Evolutionary conservation across 495 filamentous ascomycete species (phyloP), one percentile per base, ranked within the genome.

Genomic region (Alectoria sarmentosa): DNA sequence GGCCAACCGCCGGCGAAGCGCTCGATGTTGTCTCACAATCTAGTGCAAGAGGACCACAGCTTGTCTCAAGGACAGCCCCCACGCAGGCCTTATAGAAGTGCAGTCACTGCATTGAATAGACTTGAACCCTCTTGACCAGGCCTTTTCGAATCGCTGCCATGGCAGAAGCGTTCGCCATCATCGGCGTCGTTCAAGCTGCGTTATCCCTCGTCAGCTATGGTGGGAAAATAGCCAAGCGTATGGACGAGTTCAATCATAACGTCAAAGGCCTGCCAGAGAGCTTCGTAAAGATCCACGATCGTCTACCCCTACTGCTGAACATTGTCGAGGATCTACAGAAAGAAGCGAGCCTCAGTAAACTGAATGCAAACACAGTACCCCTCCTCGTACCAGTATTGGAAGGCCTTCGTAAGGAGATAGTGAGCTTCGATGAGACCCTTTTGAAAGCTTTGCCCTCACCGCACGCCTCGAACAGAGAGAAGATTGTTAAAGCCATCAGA

Each of bases 131-230:
- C n/a, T n/a, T n/a, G n/a, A n/a, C n/a, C n/a, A n/a, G n/a, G n/a
- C n/a, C n/a, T n/a, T n/a, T n/a, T n/a, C n/a, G n/a, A n/a, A n/a
- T n/a, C n/a, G 26, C 34, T 8, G 38, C 61, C 57, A 75, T 77
- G 75, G 74, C 70, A 17, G 75, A 76, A 67, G 72, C 71, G 8
- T 61, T 76, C 44, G 74, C 71, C 42, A 66, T 69, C 10, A 66
- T 76, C 56, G 64, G 72, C 41, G 59, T 77, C 10, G 67, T 71
- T 1, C 67, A 74, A 21, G 69, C 69, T 39, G 70, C 77, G 48
- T 60, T 72, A 48, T 72, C 76, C 46, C 73, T 78, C 23, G 68
- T 75, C 59, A 71, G 73, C 44, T 77, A 76, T 56, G 73, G 73
- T 37, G 63, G 66, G 30, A 77, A 69, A 37, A 57, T 75, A 19